Conservation (phyloP, 73 alveolate genomes). For the Stentor coeruleus region DNA sequence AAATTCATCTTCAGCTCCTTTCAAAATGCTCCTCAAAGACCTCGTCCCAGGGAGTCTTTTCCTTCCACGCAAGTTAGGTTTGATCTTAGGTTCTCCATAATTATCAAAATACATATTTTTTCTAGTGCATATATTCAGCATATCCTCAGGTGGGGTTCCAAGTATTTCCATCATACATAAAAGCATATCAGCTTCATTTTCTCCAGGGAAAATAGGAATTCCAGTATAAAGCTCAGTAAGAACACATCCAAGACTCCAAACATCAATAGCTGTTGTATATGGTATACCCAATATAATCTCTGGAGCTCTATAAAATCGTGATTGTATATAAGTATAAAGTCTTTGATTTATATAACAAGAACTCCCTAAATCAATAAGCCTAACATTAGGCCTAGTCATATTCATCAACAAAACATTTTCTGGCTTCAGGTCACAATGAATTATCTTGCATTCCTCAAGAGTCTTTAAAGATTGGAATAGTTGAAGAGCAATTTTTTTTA, state of each 20-base stretch:
- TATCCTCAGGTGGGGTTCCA: constrained; percentile 43
- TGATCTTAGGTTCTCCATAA: constrained; percentile 41
- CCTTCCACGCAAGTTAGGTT: constrained; percentile 51
- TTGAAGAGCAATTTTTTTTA: constrained; percentile 32
- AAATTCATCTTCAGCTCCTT: constrained; percentile 35
- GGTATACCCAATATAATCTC: constrained; percentile 60
- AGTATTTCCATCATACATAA: constrained; percentile 49
- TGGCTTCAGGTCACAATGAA: constrained; percentile 64
- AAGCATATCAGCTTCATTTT: constrained; percentile 52
- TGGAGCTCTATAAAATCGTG: constrained; percentile 63
- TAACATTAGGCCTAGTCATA: constrained; percentile 47
- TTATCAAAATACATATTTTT: constrained; percentile 47
- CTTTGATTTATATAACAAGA: constrained; percentile 44
- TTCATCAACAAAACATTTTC: constrained; percentile 50
- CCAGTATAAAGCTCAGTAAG: constrained; percentile 59
- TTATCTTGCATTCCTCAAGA: constrained; percentile 43
- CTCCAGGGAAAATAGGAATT: constrained; percentile 63
- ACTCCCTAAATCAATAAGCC: constrained; percentile 53
- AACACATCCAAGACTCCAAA: constrained; percentile 73
- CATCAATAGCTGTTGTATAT: constrained; percentile 53
- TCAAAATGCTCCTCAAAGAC: constrained; percentile 27
- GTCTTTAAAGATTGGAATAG: constrained; percentile 66
- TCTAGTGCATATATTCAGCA: constrained; percentile 36
- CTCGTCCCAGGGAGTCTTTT: constrained; percentile 43
- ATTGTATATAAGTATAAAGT: constrained; percentile 52